Evolutionary conservation across 2,329 filamentous ascomycete species (phyloP).

Genomic region (Fusarium abutilonis): DNA sequence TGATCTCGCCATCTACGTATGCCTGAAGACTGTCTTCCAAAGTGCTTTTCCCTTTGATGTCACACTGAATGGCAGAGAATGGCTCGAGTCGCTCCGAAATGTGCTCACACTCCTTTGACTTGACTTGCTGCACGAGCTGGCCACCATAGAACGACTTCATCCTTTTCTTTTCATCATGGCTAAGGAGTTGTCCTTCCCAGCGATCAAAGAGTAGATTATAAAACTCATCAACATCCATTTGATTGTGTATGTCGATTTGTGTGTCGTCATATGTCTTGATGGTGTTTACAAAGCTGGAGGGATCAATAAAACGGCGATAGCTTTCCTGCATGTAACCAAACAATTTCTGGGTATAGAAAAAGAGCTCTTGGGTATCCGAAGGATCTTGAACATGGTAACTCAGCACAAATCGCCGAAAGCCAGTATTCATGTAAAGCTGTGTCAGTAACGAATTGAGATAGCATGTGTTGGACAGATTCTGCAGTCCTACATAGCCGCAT

Average conservation of each 20-base stretch:
- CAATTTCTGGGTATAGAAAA: conserved; percentile 80
- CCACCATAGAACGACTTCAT: conserved; percentile 91
- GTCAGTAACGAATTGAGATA: conserved; percentile 96
- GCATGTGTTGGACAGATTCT: conserved; percentile 94
- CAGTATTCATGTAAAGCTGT: conserved; percentile 94
- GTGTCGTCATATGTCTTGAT: conserved; percentile 86
- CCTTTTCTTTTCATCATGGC: conserved; percentile 71
- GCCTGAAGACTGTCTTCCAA: conserved; percentile 89
- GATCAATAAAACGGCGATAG: conserved; percentile 77
- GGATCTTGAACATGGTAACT: conserved; percentile 65
- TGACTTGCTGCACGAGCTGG: conserved; percentile 91
- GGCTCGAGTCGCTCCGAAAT: conserved; percentile 90
- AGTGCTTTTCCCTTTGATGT: conserved; percentile 89
- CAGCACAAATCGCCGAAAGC: conserved; percentile 87
- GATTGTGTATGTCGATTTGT: conserved; percentile 83
- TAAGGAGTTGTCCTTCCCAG: conserved; percentile 83
- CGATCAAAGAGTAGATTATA: conserved; percentile 93
- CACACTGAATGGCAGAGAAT: conserved; percentile 94
- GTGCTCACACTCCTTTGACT: conserved; percentile 92
- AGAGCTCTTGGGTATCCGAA: conserved; percentile 69
- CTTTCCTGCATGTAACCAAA: conserved; percentile 90
- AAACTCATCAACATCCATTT: conserved; percentile 99
- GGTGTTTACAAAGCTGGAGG: conserved; percentile 74
- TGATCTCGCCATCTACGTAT: conserved; percentile 95
- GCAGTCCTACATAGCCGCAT: conserved; percentile 88